Conservation (phyloP, 192 early-diverging fungal species). For the Coemansia sp. region DNA sequence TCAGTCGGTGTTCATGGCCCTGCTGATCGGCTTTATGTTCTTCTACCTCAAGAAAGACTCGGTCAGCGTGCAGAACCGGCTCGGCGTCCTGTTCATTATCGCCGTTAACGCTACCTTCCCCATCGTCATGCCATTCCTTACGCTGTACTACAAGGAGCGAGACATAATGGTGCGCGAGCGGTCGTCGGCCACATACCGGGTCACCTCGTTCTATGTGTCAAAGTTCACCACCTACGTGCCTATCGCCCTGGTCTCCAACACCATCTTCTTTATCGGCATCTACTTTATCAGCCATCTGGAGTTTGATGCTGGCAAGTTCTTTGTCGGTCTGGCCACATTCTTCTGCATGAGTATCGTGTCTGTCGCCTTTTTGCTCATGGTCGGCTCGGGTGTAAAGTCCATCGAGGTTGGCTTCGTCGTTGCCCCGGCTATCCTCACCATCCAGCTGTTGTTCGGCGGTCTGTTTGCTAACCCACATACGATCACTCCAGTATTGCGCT, state of each 20-base stretch:
- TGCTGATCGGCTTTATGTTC: conserved; percentile 62
- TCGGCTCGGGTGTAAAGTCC: conserved; percentile 40
- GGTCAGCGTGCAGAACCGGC: conserved; percentile 50
- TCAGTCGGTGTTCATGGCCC: conserved; percentile 46
- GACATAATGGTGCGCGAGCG: conserved; percentile 65
- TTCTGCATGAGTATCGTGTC: conserved; percentile 37
- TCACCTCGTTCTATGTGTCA: conserved; percentile 61
- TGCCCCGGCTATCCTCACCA: conserved; percentile 37
- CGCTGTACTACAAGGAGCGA: conserved; percentile 49
- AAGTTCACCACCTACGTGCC: conserved; percentile 59
- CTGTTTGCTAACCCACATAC: conserved; percentile 42
- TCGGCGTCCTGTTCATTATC: conserved; percentile 51
- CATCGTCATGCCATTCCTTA: conserved; percentile 57
- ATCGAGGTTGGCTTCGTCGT: conserved; percentile 49
- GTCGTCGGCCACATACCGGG: conserved; percentile 62
- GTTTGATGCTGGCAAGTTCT: conserved; percentile 50
- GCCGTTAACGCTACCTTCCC: conserved; percentile 58
- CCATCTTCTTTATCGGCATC: conserved; percentile 44
- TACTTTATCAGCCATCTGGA: conserved; percentile 50
- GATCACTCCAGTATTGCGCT: conserved; percentile 50
- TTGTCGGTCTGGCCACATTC: conserved; percentile 42
- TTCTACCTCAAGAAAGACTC: conserved; percentile 49
- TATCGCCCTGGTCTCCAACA: conserved; percentile 30
- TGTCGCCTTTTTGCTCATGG: conserved; percentile 34
- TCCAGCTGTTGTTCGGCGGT: conserved; percentile 53